phyloP scores from a whole-genome alignment of 805 yeast species.

The Starmerella vitae region DNA sequence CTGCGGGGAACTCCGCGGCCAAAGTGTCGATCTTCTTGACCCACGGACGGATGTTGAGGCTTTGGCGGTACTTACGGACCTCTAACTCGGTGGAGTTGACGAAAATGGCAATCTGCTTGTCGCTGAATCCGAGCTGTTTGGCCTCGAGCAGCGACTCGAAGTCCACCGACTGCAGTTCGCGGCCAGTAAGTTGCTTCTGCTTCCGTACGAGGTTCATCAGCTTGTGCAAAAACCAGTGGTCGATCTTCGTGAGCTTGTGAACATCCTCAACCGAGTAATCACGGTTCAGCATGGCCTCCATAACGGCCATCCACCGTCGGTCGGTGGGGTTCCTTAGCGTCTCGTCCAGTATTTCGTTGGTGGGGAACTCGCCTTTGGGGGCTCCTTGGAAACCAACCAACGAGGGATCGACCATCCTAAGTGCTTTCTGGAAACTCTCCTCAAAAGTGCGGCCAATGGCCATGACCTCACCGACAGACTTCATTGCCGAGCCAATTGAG shows the following conservation, averaged over 20 bases:
- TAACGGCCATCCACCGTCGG: slow-evolving; percentile 94
- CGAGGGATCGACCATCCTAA: slow-evolving; percentile 75
- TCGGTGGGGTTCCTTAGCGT: slow-evolving; percentile 90
- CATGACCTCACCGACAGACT: slow-evolving; percentile 99
- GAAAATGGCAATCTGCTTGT: slow-evolving; percentile 75
- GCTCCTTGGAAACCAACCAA: slow-evolving; percentile 82
- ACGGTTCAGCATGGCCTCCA: slow-evolving; percentile 76
- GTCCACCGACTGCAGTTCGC: slow-evolving; percentile 41
- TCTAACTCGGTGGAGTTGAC: slow-evolving; percentile 63
- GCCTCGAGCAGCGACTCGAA: slow-evolving; percentile 49
- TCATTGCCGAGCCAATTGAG: slow-evolving; percentile 57
- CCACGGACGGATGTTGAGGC: slow-evolving; percentile 71
- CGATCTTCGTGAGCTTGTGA: slow-evolving; percentile 82
- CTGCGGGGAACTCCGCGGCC: slow-evolving; percentile 98
- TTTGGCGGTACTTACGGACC: slow-evolving; percentile 70
- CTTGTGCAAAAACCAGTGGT: slow-evolving; percentile 91
- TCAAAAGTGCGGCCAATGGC: slow-evolving; percentile 93
- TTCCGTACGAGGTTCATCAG: slow-evolving; percentile 63
- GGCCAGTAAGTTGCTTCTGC: slow-evolving; percentile 35
- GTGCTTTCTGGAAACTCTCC: slow-evolving; percentile 95
- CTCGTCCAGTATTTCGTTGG: slow-evolving; percentile 41
- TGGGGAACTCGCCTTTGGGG: slow-evolving; percentile 33
- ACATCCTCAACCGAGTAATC: slow-evolving; percentile 88
- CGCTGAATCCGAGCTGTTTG: slow-evolving; percentile 90
- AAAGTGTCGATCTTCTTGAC: slow-evolving; percentile 94